These are phyloP conservation scores for Ustilago tritici DNA, from an alignment of 1,284 basidiomycete genomes.

Conservation along the genomic window DNA sequence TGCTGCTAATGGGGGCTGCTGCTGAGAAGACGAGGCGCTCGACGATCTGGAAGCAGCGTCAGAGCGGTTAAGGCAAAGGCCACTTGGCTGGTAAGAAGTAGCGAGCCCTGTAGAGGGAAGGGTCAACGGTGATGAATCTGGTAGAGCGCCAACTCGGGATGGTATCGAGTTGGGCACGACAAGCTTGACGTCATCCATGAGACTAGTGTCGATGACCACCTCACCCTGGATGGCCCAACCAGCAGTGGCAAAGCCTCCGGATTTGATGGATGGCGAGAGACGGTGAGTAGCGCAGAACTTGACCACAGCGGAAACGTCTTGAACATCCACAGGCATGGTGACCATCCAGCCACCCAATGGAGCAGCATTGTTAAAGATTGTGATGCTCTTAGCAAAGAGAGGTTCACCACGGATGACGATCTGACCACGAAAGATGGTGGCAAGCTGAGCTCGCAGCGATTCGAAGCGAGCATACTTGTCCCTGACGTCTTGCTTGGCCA, in stretches of 20 bases:
- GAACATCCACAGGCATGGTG: slow-evolving; percentile 37
- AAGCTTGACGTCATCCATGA: slow-evolving; percentile 77
- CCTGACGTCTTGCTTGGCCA: slow-evolving; percentile 29
- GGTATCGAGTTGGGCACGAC: slow-evolving; percentile 71
- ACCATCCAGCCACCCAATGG: slow-evolving; percentile 58
- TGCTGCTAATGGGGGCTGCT: neutral
- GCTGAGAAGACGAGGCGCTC: slow-evolving; percentile 10
- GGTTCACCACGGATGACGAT: slow-evolving; percentile 45
- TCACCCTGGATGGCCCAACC: slow-evolving; percentile 88
- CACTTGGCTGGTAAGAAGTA: slow-evolving; percentile 24
- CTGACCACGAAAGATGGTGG: slow-evolving; percentile 36
- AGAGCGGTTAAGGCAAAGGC: slow-evolving; percentile 18
- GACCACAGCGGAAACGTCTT: slow-evolving; percentile 51
- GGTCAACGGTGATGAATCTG: slow-evolving; percentile 35
- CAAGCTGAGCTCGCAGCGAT: slow-evolving; percentile 31
- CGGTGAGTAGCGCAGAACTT: slow-evolving; percentile 76
- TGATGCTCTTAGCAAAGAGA: slow-evolving; percentile 44
- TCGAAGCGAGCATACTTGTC: slow-evolving; percentile 37
- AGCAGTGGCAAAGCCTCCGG: slow-evolving; percentile 87
- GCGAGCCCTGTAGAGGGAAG: slow-evolving; percentile 19
- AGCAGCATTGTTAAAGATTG: slow-evolving; percentile 60
- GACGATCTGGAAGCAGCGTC: slow-evolving; percentile 7
- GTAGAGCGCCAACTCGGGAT: neutral
- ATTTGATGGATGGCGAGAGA: slow-evolving; percentile 84
- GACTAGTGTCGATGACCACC: slow-evolving; percentile 81